These are phyloP conservation scores for Phytophthora tentaculata DNA, from an alignment of 352 stramenopile species.

Conservation along the genomic window DNA sequence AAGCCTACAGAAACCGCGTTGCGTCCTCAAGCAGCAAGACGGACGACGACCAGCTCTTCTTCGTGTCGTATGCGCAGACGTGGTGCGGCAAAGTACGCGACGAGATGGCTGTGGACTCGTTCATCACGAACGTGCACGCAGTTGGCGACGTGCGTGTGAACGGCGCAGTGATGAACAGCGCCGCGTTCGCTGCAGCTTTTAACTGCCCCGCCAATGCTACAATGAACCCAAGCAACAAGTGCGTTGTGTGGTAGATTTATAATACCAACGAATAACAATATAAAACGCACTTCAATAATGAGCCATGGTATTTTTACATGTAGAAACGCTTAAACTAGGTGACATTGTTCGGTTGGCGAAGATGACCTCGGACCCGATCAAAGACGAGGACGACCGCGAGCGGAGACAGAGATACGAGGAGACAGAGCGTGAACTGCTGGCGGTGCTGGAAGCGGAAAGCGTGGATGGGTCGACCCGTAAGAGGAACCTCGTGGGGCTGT, in stretches of 20 bases:
- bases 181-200: slow-evolving; percentile 57
- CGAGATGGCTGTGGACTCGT: slow-evolving; percentile 36
- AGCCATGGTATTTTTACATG: not conserved
- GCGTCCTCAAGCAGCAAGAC: slow-evolving; percentile 15
- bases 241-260: slow-evolving; percentile 37
- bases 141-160: slow-evolving; percentile 63
- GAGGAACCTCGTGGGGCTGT: slow-evolving; percentile 64
- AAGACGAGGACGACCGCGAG: slow-evolving; percentile 38
- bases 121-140: slow-evolving; percentile 55
- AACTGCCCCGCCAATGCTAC: slow-evolving; percentile 40
- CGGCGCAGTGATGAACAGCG: slow-evolving; percentile 69
- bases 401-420: slow-evolving; percentile 44
- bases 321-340: slow-evolving; percentile 3
- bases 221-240: slow-evolving; percentile 69
- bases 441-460: slow-evolving; percentile 53
- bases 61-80: slow-evolving; percentile 66
- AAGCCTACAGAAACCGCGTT: slow-evolving; percentile 52
- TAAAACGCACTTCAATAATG: not conserved
- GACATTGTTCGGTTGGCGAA: slow-evolving; percentile 3
- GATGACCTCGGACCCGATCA: not conserved
- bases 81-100: slow-evolving; percentile 67
- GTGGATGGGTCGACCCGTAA: slow-evolving; percentile 61
- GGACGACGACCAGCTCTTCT: slow-evolving; percentile 62
- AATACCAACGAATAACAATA: slow-evolving; percentile 7
- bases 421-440: slow-evolving; percentile 56